Evolutionary conservation across 2,329 filamentous ascomycete species (phyloP), one percentile per base, ranked within the genome.

Genomic region (Didymosphaeria variabile): DNA sequence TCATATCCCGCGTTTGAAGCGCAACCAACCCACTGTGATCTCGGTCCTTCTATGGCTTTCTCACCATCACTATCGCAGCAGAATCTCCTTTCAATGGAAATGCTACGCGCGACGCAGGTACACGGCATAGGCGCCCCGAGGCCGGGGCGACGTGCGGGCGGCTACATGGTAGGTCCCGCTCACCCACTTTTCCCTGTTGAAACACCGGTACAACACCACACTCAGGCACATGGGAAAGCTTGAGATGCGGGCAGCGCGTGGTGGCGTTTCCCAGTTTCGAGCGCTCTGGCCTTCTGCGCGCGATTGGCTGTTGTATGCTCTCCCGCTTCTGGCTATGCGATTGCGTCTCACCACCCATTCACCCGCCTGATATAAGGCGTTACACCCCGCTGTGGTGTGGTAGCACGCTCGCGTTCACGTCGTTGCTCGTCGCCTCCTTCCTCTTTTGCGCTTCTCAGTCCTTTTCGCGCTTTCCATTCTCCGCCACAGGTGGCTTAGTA

Each of bases 221-320:
- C 50, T 68, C 67, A 75, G 69, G 71, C 70, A 69, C 68, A 29
- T 29, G 67, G 54, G 62, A 55, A 72, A 71, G 74, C 71, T 73
- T 76, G 62, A 72, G 61, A 55, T 73, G 67, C 67, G 62, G 61
- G 71, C 66, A 55, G 65, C 65, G 66, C 71, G 68, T 62, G 62
- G 70, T 75, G 70, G 73, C 71, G 69, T 67, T 69, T 67, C 66
- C 19, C 23, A 63, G 76, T 77, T 78, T 77, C 73, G 74, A 71
- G 60, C 59, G 64, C 61, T 63, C 50, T 57, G 57, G 57, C 58
- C 61, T 64, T 61, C 57, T 57, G 47, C 54, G 65, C 67, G 73
- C 67, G 61, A 78, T 78, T 78, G 76, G 76, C 67, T 74, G 62
- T 62, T 58, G 68, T 71, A 56, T 53, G 56, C 69, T 69, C 72